Evolutionary conservation across 768 basidiomycete genomes (phyloP).

Genomic region (Boletus fagicola): DNA sequence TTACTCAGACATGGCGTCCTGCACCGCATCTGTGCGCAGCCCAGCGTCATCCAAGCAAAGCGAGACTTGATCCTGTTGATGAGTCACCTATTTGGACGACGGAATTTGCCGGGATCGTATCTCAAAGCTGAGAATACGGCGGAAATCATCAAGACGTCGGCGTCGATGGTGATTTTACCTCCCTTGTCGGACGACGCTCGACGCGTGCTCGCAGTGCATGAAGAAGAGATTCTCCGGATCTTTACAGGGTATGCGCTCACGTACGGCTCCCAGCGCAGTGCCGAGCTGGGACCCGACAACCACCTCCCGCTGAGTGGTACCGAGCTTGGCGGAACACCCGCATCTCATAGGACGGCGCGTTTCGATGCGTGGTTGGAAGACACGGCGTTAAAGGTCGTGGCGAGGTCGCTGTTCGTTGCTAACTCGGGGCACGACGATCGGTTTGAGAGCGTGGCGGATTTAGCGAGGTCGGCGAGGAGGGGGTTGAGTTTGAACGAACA

Average conservation of each 20-base stretch:
- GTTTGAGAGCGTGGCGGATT: slow-evolving; percentile 51
- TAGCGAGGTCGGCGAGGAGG: slow-evolving; percentile 47
- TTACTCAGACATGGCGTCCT: slow-evolving; percentile 58
- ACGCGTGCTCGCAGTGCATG: slow-evolving; percentile 45
- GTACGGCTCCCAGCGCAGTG: slow-evolving; percentile 42
- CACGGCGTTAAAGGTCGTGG: slow-evolving; percentile 38
- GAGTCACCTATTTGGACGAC: slow-evolving; percentile 66
- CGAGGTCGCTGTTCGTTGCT: slow-evolving; percentile 63
- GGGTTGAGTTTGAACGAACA: slow-evolving; percentile 59
- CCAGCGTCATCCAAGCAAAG: slow-evolving; percentile 41
- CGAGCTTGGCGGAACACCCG: slow-evolving; percentile 20
- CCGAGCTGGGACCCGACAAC: slow-evolving; percentile 42
- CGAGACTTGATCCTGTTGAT: slow-evolving; percentile 52
- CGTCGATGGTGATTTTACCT: slow-evolving; percentile 58
- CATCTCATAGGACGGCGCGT: slow-evolving; percentile 7
- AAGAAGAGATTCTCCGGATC: slow-evolving; percentile 48
- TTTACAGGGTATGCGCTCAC: slow-evolving; percentile 55
- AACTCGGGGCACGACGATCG: slow-evolving; percentile 63
- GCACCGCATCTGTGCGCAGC: slow-evolving; percentile 52
- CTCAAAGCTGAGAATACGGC: slow-evolving; percentile 37
- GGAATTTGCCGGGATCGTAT: slow-evolving; percentile 47
- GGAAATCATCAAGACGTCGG: slow-evolving; percentile 41
- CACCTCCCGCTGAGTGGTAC: slow-evolving; percentile 48
- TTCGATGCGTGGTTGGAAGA: slow-evolving; percentile 40
- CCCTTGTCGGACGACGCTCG: slow-evolving; percentile 42